Conservation (phyloP, 495 filamentous ascomycete genomes). For the Aspergillus cavernicola region DNA sequence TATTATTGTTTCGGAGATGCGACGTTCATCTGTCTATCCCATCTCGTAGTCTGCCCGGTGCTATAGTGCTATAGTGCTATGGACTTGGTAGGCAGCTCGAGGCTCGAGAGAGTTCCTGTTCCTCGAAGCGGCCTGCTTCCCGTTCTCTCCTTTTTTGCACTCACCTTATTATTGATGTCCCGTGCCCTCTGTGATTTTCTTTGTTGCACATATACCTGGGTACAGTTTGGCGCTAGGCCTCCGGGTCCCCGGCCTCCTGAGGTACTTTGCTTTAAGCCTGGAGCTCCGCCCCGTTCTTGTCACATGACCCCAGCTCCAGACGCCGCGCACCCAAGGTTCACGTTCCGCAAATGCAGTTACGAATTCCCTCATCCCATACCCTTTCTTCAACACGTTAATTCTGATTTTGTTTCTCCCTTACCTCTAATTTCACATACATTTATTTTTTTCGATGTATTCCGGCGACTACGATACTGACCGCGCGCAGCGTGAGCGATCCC, state of each 20-base stretch:
- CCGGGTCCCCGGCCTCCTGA: slow-evolving; percentile 4
- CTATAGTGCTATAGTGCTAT: no score
- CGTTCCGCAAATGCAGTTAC: neutral
- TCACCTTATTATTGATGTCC: no score
- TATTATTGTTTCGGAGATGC: neutral
- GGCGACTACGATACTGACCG: slow-evolving; percentile 37
- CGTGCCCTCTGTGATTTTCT: no score
- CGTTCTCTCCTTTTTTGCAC: no score
- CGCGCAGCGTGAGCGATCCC: slow-evolving; percentile 87
- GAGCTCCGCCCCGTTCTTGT: slow-evolving; percentile 1
- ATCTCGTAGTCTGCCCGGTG: no score
- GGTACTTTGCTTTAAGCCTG: slow-evolving; percentile 7
- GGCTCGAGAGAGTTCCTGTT: no score
- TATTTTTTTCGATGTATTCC: slow-evolving; percentile 30
- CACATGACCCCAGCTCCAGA: slow-evolving; percentile 8
- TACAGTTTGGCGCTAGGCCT: slow-evolving; percentile 13
- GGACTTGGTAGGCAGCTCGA: no score
- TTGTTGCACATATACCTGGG: no score
- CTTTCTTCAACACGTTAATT: slow-evolving; percentile 4
- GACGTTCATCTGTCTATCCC: no score
- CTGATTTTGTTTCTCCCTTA: neutral
- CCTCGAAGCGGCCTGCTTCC: no score
- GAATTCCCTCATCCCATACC: neutral
- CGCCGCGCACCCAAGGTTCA: slow-evolving; percentile 9
- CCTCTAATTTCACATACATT: slow-evolving; percentile 14